Percentiles rank a stretch among this genome's conserved stretches.
Conservation (phyloP, 208 protist genomes). For the Strigomonas galati region DNA sequence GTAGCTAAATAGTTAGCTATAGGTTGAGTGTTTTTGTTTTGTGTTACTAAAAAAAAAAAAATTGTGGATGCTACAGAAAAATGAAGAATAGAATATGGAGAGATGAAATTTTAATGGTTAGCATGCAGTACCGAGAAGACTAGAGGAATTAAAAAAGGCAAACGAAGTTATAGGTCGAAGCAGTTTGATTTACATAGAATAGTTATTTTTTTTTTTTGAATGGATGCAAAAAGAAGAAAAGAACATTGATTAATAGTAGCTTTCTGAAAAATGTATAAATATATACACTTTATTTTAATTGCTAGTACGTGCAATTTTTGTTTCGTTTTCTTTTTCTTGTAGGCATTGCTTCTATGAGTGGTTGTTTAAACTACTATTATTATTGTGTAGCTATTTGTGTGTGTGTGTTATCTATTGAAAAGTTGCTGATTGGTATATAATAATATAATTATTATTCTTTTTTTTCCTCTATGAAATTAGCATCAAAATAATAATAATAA, state of each 20-base stretch:
- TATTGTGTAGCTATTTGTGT: background rate
- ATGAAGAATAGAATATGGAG: too few relatives aligned
- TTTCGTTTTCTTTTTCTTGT: slow-evolving; percentile 5
- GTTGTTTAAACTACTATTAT: background rate
- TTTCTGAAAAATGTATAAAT: background rate
- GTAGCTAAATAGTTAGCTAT: too few relatives aligned
- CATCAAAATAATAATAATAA: too few relatives aligned
- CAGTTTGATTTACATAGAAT: slow-evolving; percentile 4
- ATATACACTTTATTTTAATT: slow-evolving; percentile 7
- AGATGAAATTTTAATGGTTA: too few relatives aligned
- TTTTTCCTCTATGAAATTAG: background rate
- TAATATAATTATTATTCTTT: slow-evolving; percentile 2
- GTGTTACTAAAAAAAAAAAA: too few relatives aligned
- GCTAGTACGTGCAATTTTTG: background rate
- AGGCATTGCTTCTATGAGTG: background rate
- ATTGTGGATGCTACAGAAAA: too few relatives aligned
- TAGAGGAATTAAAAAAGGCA: background rate
- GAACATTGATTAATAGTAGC: background rate
- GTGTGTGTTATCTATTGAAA: background rate
- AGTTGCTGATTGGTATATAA: background rate
- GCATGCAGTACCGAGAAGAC: too few relatives aligned
- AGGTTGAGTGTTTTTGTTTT: too few relatives aligned
- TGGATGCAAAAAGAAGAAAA: background rate
- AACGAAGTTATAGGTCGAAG: too few relatives aligned
- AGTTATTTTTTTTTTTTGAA: background rate